Evolutionary conservation across 1,139 yeast genomes (phyloP).

Genomic region (Hanseniaspora sp.): DNA sequence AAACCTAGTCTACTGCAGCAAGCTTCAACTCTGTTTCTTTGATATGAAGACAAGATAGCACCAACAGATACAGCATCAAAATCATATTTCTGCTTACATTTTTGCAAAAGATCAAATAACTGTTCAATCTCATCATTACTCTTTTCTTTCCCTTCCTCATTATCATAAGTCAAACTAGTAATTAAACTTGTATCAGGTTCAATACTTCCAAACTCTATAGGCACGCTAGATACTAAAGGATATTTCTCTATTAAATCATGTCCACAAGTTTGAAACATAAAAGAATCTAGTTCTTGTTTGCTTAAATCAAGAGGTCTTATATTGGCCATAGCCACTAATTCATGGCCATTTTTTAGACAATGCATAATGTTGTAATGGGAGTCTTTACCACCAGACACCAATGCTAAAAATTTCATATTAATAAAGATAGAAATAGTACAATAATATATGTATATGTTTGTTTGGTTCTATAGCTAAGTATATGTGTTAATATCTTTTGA

Average conservation of each 20-base stretch:
- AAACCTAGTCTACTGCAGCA: slow-evolving; percentile 68
- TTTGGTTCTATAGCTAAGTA: background rate
- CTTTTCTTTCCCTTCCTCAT: slow-evolving; percentile 42
- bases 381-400: slow-evolving; percentile 93
- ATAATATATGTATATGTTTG: background rate
- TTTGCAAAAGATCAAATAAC: slow-evolving; percentile 41
- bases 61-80: slow-evolving; percentile 85
- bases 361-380: slow-evolving; percentile 82
- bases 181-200: slow-evolving; percentile 48
- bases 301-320: slow-evolving; percentile 47
- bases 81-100: slow-evolving; percentile 44
- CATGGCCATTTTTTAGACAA: slow-evolving; percentile 73
- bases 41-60: slow-evolving; percentile 87
- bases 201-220: slow-evolving; percentile 64
- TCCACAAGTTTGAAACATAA: slow-evolving; percentile 98
- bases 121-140: slow-evolving; percentile 80
- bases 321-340: slow-evolving; percentile 73
- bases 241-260: slow-evolving; percentile 63
- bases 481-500: too few species aligned
- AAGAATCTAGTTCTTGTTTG: slow-evolving; percentile 71
- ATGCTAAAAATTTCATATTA: slow-evolving; percentile 77
- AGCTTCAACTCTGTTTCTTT: slow-evolving; percentile 82
- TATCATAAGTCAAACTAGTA: slow-evolving; percentile 52
- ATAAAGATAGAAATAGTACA: background rate
- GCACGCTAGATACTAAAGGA: slow-evolving; percentile 46